These are phyloP conservation scores for Medakamo hakoo DNA, from an alignment of 139 green algal genomes.

Conservation along the genomic window DNA sequence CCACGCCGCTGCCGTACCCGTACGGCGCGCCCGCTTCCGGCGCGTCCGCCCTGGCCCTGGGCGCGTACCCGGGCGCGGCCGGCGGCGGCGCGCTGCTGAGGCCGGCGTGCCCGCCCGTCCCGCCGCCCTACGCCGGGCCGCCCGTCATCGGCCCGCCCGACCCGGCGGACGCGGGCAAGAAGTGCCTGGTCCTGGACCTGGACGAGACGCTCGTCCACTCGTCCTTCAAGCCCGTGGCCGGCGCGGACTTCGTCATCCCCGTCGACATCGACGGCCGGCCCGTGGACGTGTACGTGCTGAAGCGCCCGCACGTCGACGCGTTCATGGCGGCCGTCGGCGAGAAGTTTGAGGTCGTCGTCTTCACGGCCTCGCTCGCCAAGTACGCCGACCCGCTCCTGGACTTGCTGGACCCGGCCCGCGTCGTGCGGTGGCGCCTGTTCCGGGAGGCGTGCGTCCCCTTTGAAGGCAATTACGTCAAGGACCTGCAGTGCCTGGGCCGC, in stretches of 20 bases:
- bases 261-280: conserved; percentile 71
- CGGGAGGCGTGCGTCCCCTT: conserved; percentile 77
- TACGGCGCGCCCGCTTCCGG: no score
- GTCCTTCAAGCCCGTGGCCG: conserved; percentile 80
- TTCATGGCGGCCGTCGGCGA: conserved; percentile 61
- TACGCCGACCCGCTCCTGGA: conserved; percentile 83
- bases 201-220: conserved; percentile 97
- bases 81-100: no score
- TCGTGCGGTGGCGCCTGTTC: conserved; percentile 82
- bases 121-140: background rate
- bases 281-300: conserved; percentile 89
- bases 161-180: conserved; percentile 43
- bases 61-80: background rate
- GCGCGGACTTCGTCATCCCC: conserved; percentile 81
- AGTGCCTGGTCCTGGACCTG: conserved; percentile 82
- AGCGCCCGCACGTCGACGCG: conserved; percentile 80
- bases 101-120: background rate
- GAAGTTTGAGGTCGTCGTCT: conserved; percentile 77
- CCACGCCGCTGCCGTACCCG: no score
- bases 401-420: conserved; percentile 59
- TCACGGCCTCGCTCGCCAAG: conserved; percentile 81
- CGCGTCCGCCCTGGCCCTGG: background rate
- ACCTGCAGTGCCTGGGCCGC: conserved; percentile 72
- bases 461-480: conserved; percentile 81
- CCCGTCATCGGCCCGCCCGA: conserved; percentile 19